phyloP scores from a whole-genome alignment of 2,329 filamentous ascomycete species.

The Ophiocordyceps camponoti-floridani region DNA sequence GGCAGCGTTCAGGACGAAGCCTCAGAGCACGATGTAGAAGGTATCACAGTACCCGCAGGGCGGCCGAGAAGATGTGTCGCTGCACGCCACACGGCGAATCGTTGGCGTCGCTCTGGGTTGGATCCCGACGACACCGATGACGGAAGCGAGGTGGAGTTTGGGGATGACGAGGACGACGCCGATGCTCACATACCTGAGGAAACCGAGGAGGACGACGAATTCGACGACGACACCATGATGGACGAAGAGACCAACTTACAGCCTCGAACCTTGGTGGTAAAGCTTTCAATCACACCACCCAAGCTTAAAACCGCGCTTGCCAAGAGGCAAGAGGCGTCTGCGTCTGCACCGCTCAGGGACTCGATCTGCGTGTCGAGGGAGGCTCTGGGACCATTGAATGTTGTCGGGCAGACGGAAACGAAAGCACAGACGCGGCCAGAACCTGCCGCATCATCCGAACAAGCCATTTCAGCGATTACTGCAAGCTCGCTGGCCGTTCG shows the following conservation, averaged over 20 bases:
- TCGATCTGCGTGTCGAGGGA: slow-evolving; percentile 1
- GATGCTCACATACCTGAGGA: slow-evolving; percentile 47
- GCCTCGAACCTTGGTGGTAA: slow-evolving; percentile 52
- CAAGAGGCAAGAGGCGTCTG: not conserved
- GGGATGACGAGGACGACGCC: slow-evolving; percentile 56
- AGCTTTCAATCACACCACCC: slow-evolving; percentile 37
- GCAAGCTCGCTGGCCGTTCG: slow-evolving; percentile 36
- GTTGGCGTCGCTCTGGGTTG: slow-evolving; percentile 21
- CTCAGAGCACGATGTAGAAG: slow-evolving; percentile 20
- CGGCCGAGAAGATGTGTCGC: slow-evolving; percentile 33
- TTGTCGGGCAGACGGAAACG: not conserved
- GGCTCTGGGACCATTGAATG: not conserved
- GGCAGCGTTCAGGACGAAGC: slow-evolving; percentile 27
- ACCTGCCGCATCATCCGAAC: slow-evolving; percentile 1
- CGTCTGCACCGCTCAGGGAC: slow-evolving; percentile 4
- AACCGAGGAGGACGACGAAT: slow-evolving; percentile 37
- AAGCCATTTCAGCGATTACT: slow-evolving; percentile 13
- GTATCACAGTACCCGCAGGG: slow-evolving; percentile 23
- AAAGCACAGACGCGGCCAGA: slow-evolving; percentile 4
- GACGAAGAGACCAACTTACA: slow-evolving; percentile 33
- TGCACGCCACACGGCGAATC: slow-evolving; percentile 29
- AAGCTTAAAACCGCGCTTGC: slow-evolving; percentile 15
- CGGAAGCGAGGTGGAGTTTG: slow-evolving; percentile 57
- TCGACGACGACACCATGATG: slow-evolving; percentile 37
- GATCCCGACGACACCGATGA: slow-evolving; percentile 36